Evolutionary conservation across 108 stramenopile genomes (phyloP), one percentile per base, ranked within the genome.

Genomic region (Skeletonema costatum): DNA sequence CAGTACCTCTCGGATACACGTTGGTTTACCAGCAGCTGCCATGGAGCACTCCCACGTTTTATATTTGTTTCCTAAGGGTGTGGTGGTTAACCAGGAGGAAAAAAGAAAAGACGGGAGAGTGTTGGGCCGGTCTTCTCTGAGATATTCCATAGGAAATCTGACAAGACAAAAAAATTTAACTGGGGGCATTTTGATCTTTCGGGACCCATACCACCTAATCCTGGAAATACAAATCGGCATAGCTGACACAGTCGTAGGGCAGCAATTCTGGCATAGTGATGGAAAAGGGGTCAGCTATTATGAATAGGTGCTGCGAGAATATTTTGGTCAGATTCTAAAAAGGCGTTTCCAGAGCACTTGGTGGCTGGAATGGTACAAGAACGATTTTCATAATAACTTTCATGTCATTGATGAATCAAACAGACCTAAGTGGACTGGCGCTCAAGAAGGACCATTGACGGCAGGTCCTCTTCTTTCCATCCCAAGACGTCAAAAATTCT

Each of bases 61-160:
- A 64, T 64, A 2, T 64, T 64, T 64, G 63, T 64, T 48, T 38
- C n/a, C 63, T 19, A 29, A 64, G 63, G 17, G 19, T 64, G 63
- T n/a, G 63, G 1, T 48, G 63, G 44, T 19, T 64, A n/a, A 21
- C 63, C 63, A 1, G 63, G 63, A 14, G 63, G 63, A n/a, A n/a
- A 17, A 38, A 64, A 17, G 63, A 38, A 16, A 17, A 48, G 7
- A 64, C 63, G 63, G 63, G 63, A n/a, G 1, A 17, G 63, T 2
- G 25, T 33, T 17, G n/a, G n/a, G n/a, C 63, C 3, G 63, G 63
- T 8, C 63, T 64, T 0, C 19, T 64, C n/a, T 2, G 63, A 64
- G 17, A 46, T 64, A 48, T 64, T 64, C 63, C 63, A 64, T 21
- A 3, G 35, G n/a, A n/a, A 0, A 7, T 64, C n/a, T 12, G 63